Evolutionary conservation across 2,329 filamentous ascomycete genomes (phyloP).

Genomic region (Colletotrichum sp.): DNA sequence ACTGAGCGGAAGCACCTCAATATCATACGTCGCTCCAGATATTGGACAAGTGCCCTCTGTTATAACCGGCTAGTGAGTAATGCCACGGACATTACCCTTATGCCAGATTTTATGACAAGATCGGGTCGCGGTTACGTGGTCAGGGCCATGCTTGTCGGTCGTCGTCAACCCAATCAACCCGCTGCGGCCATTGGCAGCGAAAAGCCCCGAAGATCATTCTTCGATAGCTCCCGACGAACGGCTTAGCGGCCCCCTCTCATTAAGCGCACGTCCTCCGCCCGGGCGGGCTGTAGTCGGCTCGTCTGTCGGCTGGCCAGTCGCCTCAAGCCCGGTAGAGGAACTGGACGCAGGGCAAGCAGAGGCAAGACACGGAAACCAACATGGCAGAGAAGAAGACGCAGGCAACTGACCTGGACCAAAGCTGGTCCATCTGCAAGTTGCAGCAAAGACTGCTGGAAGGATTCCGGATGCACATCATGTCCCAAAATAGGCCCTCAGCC

Average conservation of each 20-base stretch:
- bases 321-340: not conserved
- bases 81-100: constrained; percentile 12
- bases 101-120: constrained; percentile 16
- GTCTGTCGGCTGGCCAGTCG: constrained; percentile 5
- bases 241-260: constrained; percentile 7
- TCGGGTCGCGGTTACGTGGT: constrained; percentile 15
- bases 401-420: constrained; percentile 1
- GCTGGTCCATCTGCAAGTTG: not conserved
- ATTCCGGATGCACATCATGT: constrained; percentile 19
- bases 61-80: not conserved
- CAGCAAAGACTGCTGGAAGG: constrained; percentile 1
- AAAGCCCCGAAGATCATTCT: constrained; percentile 17
- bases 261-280: constrained; percentile 9
- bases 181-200: constrained; percentile 10
- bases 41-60: not conserved
- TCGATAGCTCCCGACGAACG: constrained; percentile 16
- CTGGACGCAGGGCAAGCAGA: not conserved
- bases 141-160: constrained; percentile 19
- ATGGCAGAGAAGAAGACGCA: not conserved
- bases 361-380: not conserved
- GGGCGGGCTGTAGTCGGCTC: constrained; percentile 8
- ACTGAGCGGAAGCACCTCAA: not conserved
- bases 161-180: not conserved
- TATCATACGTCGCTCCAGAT: not conserved
- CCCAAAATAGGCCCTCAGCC: constrained; percentile 17